Conservation (phyloP, 1,139 yeast species). For the Candida dubliniensis region DNA sequence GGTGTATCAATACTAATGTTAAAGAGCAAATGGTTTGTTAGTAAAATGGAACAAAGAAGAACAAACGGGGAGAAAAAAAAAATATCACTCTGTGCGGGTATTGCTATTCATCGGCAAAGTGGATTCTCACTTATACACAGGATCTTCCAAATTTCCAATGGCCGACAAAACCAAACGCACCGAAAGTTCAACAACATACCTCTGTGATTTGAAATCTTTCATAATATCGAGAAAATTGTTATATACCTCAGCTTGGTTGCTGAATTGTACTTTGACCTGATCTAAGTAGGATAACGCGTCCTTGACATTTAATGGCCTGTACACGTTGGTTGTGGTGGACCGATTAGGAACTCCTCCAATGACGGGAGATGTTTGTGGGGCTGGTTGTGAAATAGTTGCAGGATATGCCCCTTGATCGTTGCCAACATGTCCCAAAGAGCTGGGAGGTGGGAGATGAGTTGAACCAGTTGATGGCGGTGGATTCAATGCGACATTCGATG, state of each 20-base stretch:
- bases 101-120: background rate
- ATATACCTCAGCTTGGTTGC: slow-evolving; percentile 91
- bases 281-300: slow-evolving; percentile 95
- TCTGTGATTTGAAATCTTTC: slow-evolving; percentile 97
- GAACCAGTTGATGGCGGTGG: slow-evolving; percentile 14
- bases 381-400: slow-evolving; percentile 15
- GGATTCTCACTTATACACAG: slow-evolving; percentile 2
- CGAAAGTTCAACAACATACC: slow-evolving; percentile 34
- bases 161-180: background rate
- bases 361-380: slow-evolving; percentile 14
- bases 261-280: slow-evolving; percentile 92
- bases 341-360: slow-evolving; percentile 43
- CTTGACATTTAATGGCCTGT: slow-evolving; percentile 89
- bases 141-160: background rate
- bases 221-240: slow-evolving; percentile 94
- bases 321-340: slow-evolving; percentile 49
- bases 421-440: slow-evolving; percentile 15
- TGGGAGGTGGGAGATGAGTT: slow-evolving; percentile 29
- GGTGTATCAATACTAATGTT: slow-evolving; percentile 82
- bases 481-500: slow-evolving; percentile 23
- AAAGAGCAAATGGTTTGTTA: slow-evolving; percentile 10
- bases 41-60: background rate
- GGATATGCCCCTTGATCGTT: slow-evolving; percentile 4
- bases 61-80: too few species aligned
- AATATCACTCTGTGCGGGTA: background rate